These are phyloP conservation scores for Aspergillus japonicus DNA, from an alignment of 2,329 filamentous ascomycete species.

Conservation along the genomic window DNA sequence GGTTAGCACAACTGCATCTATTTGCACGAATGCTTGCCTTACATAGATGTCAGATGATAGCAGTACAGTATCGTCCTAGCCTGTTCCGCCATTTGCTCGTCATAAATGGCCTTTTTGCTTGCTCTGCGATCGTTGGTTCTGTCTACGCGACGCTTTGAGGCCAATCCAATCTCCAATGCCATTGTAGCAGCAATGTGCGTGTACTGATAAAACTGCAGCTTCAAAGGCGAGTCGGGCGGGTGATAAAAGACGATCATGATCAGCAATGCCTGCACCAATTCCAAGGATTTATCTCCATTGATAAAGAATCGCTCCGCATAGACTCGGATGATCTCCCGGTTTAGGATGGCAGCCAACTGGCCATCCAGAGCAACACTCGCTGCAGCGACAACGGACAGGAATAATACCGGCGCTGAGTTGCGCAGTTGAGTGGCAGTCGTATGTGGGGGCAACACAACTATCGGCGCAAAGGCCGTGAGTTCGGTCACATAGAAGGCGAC, in stretches of 20 bases:
- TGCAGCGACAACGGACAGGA: slow-evolving; percentile 68
- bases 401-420: slow-evolving; percentile 60
- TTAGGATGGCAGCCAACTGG: slow-evolving; percentile 44
- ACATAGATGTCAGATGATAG: slow-evolving; percentile 36
- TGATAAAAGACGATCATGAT: slow-evolving; percentile 52
- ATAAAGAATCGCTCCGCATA: slow-evolving; percentile 51
- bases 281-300: slow-evolving; percentile 52
- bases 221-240: slow-evolving; percentile 49
- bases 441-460: slow-evolving; percentile 29
- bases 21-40: slow-evolving; percentile 3
- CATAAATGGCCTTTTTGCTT: slow-evolving; percentile 16
- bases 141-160: slow-evolving; percentile 30
- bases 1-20: slow-evolving; percentile 7
- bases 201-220: slow-evolving; percentile 53
- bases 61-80: slow-evolving; percentile 34
- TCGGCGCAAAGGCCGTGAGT: slow-evolving; percentile 29
- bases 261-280: slow-evolving; percentile 52
- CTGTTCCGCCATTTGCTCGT: slow-evolving; percentile 36
- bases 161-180: slow-evolving; percentile 47
- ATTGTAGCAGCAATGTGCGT: slow-evolving; percentile 54
- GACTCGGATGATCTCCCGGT: slow-evolving; percentile 49
- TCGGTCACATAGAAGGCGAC: slow-evolving; percentile 34
- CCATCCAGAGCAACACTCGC: slow-evolving; percentile 57
- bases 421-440: slow-evolving; percentile 34
- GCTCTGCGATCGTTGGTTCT: slow-evolving; percentile 17